Conservation (phyloP, 805 yeast species). For the Kodamaea neixiangensis region DNA sequence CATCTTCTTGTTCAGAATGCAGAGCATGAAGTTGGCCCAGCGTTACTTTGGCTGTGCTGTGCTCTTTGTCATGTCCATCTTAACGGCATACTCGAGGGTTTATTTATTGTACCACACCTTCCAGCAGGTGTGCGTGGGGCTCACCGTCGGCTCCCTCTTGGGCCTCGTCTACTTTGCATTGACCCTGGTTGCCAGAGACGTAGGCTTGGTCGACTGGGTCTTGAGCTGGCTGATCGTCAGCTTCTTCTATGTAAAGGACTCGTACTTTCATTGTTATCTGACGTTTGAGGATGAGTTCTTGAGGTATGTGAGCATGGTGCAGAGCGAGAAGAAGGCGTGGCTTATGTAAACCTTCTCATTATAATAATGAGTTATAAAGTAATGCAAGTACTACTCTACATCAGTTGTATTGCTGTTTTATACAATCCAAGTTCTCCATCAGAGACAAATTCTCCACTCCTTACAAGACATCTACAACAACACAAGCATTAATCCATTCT, state of each 20-base stretch:
- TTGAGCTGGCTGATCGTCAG: constrained; percentile 58
- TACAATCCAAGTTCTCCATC: too few relatives aligned
- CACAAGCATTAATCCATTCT: neutral
- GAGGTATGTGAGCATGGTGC: constrained; percentile 8
- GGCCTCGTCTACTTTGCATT: constrained; percentile 61
- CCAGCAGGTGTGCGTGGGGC: constrained; percentile 76
- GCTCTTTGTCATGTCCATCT: constrained; percentile 27
- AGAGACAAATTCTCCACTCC: too few relatives aligned
- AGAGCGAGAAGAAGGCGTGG: neutral
- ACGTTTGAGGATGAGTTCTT: constrained; percentile 50
- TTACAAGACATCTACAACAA: too few relatives aligned
- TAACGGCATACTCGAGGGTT: constrained; percentile 70
- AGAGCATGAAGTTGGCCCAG: constrained; percentile 23
- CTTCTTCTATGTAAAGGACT: constrained; percentile 58
- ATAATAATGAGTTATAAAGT: too few relatives aligned
- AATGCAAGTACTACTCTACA: too few relatives aligned
- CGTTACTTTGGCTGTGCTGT: constrained; percentile 30
- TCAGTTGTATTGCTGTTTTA: too few relatives aligned
- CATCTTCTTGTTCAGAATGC: constrained; percentile 45
- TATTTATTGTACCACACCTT: constrained; percentile 76
- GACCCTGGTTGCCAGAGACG: constrained; percentile 57
- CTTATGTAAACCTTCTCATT: neutral
- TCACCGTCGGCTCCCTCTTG: constrained; percentile 56
- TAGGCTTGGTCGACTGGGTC: constrained; percentile 68
- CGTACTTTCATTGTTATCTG: constrained; percentile 50